Base-by-base conservation (phyloP, 495 filamentous ascomycete species). In the Xylaria curta region DNA sequence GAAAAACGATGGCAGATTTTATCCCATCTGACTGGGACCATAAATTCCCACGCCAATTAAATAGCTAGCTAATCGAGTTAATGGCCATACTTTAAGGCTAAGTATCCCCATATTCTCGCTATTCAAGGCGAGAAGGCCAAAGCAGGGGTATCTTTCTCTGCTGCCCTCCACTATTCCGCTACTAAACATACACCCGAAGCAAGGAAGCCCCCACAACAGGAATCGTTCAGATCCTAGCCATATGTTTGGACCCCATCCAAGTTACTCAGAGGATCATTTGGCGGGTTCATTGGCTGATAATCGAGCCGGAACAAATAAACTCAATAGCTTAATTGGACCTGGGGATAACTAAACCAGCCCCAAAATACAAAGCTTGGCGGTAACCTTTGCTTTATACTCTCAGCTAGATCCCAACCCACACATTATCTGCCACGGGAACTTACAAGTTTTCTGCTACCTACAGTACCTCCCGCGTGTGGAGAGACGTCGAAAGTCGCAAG, bases 311-410 rank as follows among this genome's bases (percentile, higher is more conserved):
- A 66, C 31, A 66, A 47, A 51, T 59, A 71, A 59, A 60, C 60
- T 47, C 47, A n/a, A 59, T 33, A 65, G 60, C 69, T 65, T 70
- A 70, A 64, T 70, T 65, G 26, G 58, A 64, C 44, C 12, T 63
- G 42, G 42, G 56, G 31, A 33, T 46, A 63, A 63, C 44, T 59
- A 49, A 9, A 56, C 21, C 46, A 59, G 51, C 60, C 69, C 58
- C 46, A 36, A 54, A 65, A 40, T 38, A 44, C 61, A 38, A 53
- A 64, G 31, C 61, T 71, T 70, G 68, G 68, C 68, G 36, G 12
- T 15, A 47, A 40, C 46, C 33, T 44, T 54, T 70, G 19, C 28
- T 70, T 53, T 47, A 65, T 66, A 54, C 68, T 19, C 56, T 61
- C 26, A 62, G 68, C 68, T 62, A 24, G 31, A 42, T 53, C 36